Evolutionary conservation across 75 land plant genomes (phyloP), one percentile per base, ranked within the genome.

Genomic region (Chamaecyparis obtusa): DNA sequence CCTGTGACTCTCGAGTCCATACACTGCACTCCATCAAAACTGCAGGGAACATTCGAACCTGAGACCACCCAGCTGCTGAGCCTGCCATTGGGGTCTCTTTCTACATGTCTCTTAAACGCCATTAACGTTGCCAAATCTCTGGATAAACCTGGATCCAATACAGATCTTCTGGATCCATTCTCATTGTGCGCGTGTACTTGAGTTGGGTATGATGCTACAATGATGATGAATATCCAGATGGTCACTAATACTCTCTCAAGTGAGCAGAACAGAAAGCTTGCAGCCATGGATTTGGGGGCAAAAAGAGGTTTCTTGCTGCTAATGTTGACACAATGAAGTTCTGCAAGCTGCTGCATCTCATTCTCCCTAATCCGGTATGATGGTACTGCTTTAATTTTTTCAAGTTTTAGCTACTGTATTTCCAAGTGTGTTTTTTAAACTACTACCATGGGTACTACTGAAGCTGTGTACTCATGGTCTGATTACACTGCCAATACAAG

Each of bases 81-180:
- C 56, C 16, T 84, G n/a, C 36, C 36, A 84, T 54, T 21, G 16
- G 85, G 85, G 41, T 84, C 85, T n/a, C 14, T 54, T 84, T 84
- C 85, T 36, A 84, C 85, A 56, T 14, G 21, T 16, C 33, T 17
- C 19, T 56, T 84, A 67, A 84, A 84, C 41, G 37, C 85, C 37
- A 56, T 35, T 30, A 84, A 64, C 35, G 43, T 49, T 56, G 41
- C 30, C 35, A 54, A 27, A 56, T 84, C 85, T 3, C 19, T 7
- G 27, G 46, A 19, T 33, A 33, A 15, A 1, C 48, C 83, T 24
- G 43, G 83, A 81, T 81, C 83, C 83, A 81, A 41, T 43, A 41
- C 48, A 41, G 83, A 81, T 81, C 76, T 74, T 74, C 76, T 74
- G 3, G 76, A 30, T 74, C 76, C 37, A 74, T 74, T 74, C 76